Evolutionary conservation across 2,329 filamentous ascomycete genomes (phyloP), one percentile per base, ranked within the genome.

Genomic region (Aurifilum marmelostoma): DNA sequence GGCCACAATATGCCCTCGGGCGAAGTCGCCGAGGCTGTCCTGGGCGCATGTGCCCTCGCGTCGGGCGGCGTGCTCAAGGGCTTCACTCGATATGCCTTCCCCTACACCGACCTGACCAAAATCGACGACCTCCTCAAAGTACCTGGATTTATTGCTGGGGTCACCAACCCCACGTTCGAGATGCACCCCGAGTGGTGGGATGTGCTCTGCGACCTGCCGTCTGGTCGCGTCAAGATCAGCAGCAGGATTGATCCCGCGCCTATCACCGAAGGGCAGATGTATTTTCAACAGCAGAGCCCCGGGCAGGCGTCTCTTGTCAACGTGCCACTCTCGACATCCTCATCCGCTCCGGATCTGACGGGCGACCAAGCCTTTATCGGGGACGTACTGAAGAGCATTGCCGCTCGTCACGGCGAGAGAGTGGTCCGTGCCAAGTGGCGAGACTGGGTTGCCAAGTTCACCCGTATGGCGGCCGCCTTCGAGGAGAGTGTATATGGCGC

Each of bases 131-230:
- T 99, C 14, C 86, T 99, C 62, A 95, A 97, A 75, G 96, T 99
- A 0, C 95, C 96, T 8, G 96, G 96, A 2, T 99, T 99, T 80
- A 97, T 99, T 75, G 96, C 96, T 2, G 96, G 96, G 68, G 96
- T 99, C 54, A 99, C 95, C 1, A 99, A 99, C 77, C 96, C 96
- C 7, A 95, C 94, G 0, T 99, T 99, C 78, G 94, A 95, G 71
- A 89, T 94, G 76, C 95, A 98, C 76, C 92, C 92, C 0, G 94
- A 97, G 77, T 99, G 96, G 96, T 99, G 96, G 96, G 96, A 99
- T 79, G 82, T 99, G 12, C 85, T 99, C 16, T 99, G 96, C 79
- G 96, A 99, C 79, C 84, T 99, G 56, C 92, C 94, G 0, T 95
- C 91, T 1, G 96, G 96, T 12, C 90, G 94, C 58, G 94, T 99